Evolutionary conservation across 169 alveolate species (phyloP).

Genomic region (Cryptosporidium xiaoi): DNA sequence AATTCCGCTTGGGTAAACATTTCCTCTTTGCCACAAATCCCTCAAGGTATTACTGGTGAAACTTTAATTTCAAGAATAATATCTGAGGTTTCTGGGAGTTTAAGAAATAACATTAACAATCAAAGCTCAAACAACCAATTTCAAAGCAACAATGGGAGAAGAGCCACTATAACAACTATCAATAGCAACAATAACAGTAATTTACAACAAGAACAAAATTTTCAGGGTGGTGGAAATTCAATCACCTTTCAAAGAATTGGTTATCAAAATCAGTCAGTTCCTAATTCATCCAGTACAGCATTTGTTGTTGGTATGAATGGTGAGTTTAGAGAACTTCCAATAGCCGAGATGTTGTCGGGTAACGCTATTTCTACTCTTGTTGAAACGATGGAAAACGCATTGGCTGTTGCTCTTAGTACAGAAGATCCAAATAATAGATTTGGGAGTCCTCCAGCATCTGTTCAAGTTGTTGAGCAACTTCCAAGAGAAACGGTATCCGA

Average conservation of each 20-base stretch:
- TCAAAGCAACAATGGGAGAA: not conserved
- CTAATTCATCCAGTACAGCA: constrained; percentile 20
- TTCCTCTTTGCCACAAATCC: constrained; percentile 28
- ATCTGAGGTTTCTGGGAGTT: constrained; percentile 42
- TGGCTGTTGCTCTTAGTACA: constrained; percentile 78
- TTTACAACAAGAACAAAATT: constrained; percentile 11
- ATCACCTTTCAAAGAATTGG: constrained; percentile 3
- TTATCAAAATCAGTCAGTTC: not conserved
- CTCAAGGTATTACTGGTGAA: constrained; percentile 1
- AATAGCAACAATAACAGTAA: not conserved
- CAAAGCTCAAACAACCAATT: not conserved
- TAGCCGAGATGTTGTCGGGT: constrained; percentile 40
- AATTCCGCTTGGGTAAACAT: constrained; percentile 42
- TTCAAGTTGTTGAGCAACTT: constrained; percentile 79
- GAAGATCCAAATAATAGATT: constrained; percentile 86
- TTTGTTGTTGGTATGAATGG: constrained; percentile 62
- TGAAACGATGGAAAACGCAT: constrained; percentile 84
- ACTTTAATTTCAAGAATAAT: constrained; percentile 31
- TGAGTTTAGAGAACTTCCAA: constrained; percentile 62
- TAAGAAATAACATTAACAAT: not conserved
- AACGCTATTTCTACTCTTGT: constrained; percentile 43
- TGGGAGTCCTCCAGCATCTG: constrained; percentile 88
- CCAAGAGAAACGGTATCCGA: constrained; percentile 79
- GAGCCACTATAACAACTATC: not conserved
- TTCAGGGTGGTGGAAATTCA: not conserved